A percentile compares a stretch with the other conserved stretches of the same genome.
Evolutionary conservation across 1,284 basidiomycete species (phyloP).

Genomic region (Gymnopus androsaceus): DNA sequence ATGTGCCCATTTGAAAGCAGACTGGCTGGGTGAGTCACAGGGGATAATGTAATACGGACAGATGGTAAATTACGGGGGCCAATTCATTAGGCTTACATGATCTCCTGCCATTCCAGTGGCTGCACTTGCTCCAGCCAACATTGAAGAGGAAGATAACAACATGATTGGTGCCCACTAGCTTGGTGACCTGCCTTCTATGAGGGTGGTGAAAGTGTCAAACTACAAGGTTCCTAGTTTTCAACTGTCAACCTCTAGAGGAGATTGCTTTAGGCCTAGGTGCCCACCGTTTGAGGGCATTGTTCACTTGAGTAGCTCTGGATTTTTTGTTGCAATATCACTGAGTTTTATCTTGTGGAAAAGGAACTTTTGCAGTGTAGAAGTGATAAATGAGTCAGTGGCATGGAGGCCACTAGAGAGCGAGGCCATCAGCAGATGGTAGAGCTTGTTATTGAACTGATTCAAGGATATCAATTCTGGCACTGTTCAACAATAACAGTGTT

Average conservation of each 20-base stretch:
- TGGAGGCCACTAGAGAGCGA: slow-evolving; percentile 68
- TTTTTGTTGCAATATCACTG: slow-evolving; percentile 61
- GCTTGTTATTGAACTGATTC: slow-evolving; percentile 82
- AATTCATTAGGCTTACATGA: slow-evolving; percentile 7
- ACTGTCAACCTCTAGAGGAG: too few species aligned
- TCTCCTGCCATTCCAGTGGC: slow-evolving; percentile 13
- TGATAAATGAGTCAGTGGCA: slow-evolving; percentile 74
- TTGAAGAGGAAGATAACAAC: slow-evolving; percentile 18
- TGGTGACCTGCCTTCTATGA: too few species aligned
- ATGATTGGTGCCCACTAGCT: slow-evolving; percentile 27
- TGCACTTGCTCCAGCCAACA: too few species aligned
- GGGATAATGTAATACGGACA: too few species aligned
- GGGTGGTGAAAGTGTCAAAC: too few species aligned
- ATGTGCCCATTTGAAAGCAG: too few species aligned
- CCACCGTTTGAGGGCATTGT: slow-evolving; percentile 53
- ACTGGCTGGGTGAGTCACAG: too few species aligned
- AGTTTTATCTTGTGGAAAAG: slow-evolving; percentile 76
- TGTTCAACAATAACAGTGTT: slow-evolving; percentile 66
- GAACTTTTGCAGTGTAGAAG: slow-evolving; percentile 78
- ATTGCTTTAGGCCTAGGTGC: too few species aligned
- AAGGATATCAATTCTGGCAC: slow-evolving; percentile 67
- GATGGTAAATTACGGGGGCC: too few species aligned
- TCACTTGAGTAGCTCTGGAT: slow-evolving; percentile 62
- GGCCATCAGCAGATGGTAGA: slow-evolving; percentile 72
- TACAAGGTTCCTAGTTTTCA: too few species aligned